Percentiles rank a stretch among this genome's conserved stretches.
These are phyloP conservation scores for Fomitopsis serialis DNA, from an alignment of 768 basidiomycete species.

Conservation along the genomic window DNA sequence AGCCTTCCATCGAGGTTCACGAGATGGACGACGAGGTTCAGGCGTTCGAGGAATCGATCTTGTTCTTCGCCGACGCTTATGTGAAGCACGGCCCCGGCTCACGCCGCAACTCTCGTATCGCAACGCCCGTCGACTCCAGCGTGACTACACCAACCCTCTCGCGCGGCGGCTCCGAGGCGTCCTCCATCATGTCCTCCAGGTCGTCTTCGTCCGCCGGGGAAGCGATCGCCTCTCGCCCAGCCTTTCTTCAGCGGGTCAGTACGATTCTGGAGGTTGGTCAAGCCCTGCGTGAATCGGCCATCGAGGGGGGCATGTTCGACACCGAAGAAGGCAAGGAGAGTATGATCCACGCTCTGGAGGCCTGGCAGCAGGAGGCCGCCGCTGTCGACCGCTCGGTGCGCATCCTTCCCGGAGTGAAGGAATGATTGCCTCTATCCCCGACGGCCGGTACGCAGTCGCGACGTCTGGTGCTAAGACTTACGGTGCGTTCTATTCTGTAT, in stretches of 20 bases:
- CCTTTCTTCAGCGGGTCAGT: slow-evolving; percentile 38
- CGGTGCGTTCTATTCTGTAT: slow-evolving; percentile 30
- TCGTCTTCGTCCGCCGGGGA: slow-evolving; percentile 33
- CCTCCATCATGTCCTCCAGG: slow-evolving; percentile 40
- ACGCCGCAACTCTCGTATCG: slow-evolving; percentile 17
- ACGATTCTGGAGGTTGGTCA: slow-evolving; percentile 33
- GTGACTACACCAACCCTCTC: slow-evolving; percentile 38
- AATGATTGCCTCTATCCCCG: slow-evolving; percentile 62
- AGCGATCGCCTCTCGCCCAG: slow-evolving; percentile 32
- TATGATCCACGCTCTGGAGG: slow-evolving; percentile 32
- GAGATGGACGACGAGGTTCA: slow-evolving; percentile 55
- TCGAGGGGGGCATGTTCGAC: slow-evolving; percentile 19
- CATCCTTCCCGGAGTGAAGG: slow-evolving; percentile 66
- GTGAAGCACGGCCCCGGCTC: slow-evolving; percentile 37
- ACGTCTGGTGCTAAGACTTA: slow-evolving; percentile 73
- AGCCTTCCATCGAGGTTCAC: slow-evolving; percentile 47
- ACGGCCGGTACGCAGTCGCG: slow-evolving; percentile 65
- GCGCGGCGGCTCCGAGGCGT: slow-evolving; percentile 32
- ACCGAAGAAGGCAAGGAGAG: slow-evolving; percentile 16
- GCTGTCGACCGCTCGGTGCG: slow-evolving; percentile 55
- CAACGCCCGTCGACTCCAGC: slow-evolving; percentile 23
- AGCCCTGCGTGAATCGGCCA: slow-evolving; percentile 25
- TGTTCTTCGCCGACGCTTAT: slow-evolving; percentile 64
- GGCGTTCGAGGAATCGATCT: slow-evolving; percentile 60
- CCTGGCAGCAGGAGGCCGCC: slow-evolving; percentile 53